A percentile compares a stretch with the other conserved stretches of the same genome.
phyloP scores from a whole-genome alignment of 305 asterid genomes.

The Rubia balearica region DNA sequence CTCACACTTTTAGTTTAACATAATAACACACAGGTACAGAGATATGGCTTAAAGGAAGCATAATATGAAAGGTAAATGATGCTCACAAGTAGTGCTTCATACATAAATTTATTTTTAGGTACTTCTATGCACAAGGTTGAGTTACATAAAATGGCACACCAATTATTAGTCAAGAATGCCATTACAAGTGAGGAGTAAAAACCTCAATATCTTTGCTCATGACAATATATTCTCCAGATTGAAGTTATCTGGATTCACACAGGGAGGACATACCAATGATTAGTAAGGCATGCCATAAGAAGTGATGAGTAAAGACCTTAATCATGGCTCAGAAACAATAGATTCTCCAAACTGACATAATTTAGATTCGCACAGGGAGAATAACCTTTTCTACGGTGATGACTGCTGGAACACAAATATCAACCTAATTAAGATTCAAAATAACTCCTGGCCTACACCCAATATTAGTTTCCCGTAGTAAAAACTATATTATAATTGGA shows the following conservation, averaged over 20 bases:
- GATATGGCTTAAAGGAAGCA: not conserved
- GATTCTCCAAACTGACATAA: not conserved
- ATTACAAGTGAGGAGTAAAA: not conserved
- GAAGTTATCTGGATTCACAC: not conserved
- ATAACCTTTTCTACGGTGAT: not conserved
- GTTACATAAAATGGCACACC: not conserved
- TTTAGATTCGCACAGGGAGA: not conserved
- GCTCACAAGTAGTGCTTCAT: not conserved
- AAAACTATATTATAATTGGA: too few relatives aligned
- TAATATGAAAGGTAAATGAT: constrained; percentile 1
- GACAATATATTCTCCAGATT: not conserved
- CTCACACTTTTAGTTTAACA: not conserved
- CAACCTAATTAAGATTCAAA: not conserved
- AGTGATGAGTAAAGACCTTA: not conserved
- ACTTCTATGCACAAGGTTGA: not conserved
- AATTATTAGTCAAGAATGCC: not conserved
- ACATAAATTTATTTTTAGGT: not conserved
- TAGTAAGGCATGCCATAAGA: too few relatives aligned
- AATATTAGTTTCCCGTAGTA: too few relatives aligned
- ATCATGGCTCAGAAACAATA: not conserved
- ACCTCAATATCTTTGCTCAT: not conserved
- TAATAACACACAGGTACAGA: not conserved
- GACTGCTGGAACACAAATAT: not conserved
- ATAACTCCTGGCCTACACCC: too few relatives aligned
- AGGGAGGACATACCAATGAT: not conserved